A percentile compares a stretch with the other conserved stretches of the same genome.
Conservation (phyloP, 2,329 filamentous ascomycete species). For the Aspergillus sp. region DNA sequence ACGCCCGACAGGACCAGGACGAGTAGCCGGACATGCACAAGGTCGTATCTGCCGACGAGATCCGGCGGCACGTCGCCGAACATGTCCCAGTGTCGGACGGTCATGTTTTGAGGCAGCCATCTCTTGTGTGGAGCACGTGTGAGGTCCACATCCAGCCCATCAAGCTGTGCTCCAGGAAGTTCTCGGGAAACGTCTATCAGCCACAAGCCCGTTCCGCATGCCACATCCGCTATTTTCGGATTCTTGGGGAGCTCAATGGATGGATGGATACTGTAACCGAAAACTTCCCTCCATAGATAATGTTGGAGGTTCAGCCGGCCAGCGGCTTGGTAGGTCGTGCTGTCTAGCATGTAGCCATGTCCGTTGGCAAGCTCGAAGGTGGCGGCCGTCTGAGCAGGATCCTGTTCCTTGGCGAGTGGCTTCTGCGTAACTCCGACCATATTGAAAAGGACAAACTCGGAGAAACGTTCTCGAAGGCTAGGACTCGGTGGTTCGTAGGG, state of each 20-base stretch:
- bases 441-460: not conserved
- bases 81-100: slow-evolving; percentile 20
- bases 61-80: slow-evolving; percentile 19
- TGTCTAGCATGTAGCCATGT: not conserved
- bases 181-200: slow-evolving; percentile 22
- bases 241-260: slow-evolving; percentile 15
- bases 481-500: no score
- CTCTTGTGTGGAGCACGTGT: slow-evolving; percentile 18
- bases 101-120: slow-evolving; percentile 18
- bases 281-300: slow-evolving; percentile 26
- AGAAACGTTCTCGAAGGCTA: no score
- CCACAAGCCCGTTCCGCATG: slow-evolving; percentile 29
- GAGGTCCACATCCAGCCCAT: slow-evolving; percentile 26
- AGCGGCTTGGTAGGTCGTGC: slow-evolving; percentile 7
- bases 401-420: no score
- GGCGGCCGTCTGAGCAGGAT: not conserved
- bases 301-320: slow-evolving; percentile 28
- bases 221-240: slow-evolving; percentile 24
- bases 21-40: slow-evolving; percentile 20
- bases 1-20: slow-evolving; percentile 9
- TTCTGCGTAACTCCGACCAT: not conserved
- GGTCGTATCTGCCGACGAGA: slow-evolving; percentile 21
- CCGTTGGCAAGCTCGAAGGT: not conserved
- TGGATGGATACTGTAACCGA: slow-evolving; percentile 28
- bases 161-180: slow-evolving; percentile 16